Evolutionary conservation across 2,329 filamentous ascomycete genomes (phyloP), one percentile per base, ranked within the genome.

Genomic region (Exophiala aquamarina): DNA sequence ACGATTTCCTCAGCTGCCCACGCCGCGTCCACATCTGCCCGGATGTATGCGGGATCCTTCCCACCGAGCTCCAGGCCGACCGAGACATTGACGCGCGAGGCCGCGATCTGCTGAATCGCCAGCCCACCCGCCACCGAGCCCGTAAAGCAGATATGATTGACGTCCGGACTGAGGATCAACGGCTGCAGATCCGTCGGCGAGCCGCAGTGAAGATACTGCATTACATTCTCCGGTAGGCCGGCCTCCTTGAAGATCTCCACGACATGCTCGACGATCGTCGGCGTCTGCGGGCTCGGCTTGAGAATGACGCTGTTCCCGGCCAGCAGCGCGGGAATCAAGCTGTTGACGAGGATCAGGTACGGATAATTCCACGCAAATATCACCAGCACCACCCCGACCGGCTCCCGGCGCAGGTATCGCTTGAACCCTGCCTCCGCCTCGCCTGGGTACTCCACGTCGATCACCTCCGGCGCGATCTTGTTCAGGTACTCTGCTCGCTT

Each of bases 291-390:
- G 4, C 89, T 95, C 17, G 92, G 92, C 73, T 97, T 97, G 47
- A 97, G 73, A 50, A 97, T 93, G 49, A 97, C 88, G 3, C 86
- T 84, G 71, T 96, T 95, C 33, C 92, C 92, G 21, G 88, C 83
- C 31, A 97, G 78, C 31, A 97, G 77, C n/a, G 92, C 92, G 14
- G 92, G 92, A 54, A 97, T 82, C 49, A 97, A 76, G 10, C 89
- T 91, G 74, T 97, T 97, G 64, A 96, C 82, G 21, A 96, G 81
- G 57, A 91, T 95, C 39, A 97, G 76, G 68, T 96, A 97, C 18
- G 92, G 92, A 64, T 97, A 97, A 71, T 97, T 97, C 92, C 92
- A 97, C 1, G 92, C 87, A 70, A 96, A 96, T 51, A 97, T 82
- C 56, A 96, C 79, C 49, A 97, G 77, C 13, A 93, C 87, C 9